These are phyloP conservation scores for Apostasia shenzhenica DNA, from an alignment of 106 monocot genomes.

Conservation along the genomic window DNA sequence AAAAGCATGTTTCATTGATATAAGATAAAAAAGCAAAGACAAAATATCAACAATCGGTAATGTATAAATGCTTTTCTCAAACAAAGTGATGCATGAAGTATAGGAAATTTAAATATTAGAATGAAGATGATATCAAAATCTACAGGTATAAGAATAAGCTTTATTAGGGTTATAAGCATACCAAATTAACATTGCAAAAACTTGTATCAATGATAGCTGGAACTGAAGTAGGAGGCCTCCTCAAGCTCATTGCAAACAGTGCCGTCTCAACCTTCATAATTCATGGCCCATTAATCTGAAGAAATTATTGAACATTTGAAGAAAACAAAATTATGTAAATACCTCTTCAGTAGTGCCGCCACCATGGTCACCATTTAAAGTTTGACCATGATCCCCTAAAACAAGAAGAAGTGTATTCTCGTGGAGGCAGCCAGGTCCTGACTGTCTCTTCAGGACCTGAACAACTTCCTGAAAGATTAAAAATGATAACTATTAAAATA, in stretches of 20 bases:
- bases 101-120: too few species aligned
- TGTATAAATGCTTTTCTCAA: too few species aligned
- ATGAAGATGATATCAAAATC: too few species aligned
- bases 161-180: constrained; percentile 14
- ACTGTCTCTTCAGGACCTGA: constrained; percentile 55
- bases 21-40: too few species aligned
- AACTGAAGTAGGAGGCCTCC: constrained; percentile 33
- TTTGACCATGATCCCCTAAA: constrained; percentile 99
- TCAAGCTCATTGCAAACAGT: constrained; percentile 82
- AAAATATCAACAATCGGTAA: too few species aligned
- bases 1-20: too few species aligned
- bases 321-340: background rate
- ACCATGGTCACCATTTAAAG: constrained; percentile 96
- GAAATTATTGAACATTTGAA: constrained; percentile 4
- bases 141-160: background rate
- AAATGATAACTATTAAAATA: background rate
- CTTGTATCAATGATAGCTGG: constrained; percentile 47
- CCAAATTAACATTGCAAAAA: constrained; percentile 48
- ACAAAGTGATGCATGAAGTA: too few species aligned
- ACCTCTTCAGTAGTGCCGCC: constrained; percentile 98
- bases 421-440: constrained; percentile 72
- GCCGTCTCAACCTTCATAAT: constrained; percentile 79
- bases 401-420: constrained; percentile 86
- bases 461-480: constrained; percentile 54
- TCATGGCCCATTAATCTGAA: constrained; percentile 3